These are phyloP conservation scores for Puccinia horiana DNA, from an alignment of 1,284 basidiomycete species.

Conservation along the genomic window DNA sequence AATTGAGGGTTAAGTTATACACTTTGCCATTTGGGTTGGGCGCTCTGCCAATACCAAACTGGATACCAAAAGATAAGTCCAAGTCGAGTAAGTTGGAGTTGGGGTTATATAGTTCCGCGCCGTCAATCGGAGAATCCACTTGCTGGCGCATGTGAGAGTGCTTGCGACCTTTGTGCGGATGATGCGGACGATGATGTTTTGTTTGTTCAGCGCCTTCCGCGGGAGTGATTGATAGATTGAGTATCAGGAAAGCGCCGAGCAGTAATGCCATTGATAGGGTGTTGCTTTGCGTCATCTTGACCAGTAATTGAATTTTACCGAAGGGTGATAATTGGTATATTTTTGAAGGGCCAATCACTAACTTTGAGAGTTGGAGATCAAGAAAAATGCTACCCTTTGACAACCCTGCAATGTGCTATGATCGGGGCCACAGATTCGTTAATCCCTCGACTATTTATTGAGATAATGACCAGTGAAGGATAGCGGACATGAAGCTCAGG, in stretches of 20 bases:
- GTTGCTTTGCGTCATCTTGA: slow-evolving; percentile 1
- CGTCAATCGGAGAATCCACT: not conserved
- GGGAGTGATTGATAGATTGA: not conserved
- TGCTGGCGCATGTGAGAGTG: not conserved
- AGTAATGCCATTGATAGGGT: not conserved
- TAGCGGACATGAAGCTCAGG: not conserved
- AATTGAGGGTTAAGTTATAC: slow-evolving; percentile 27
- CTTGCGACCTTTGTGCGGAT: not conserved
- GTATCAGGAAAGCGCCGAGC: not conserved
- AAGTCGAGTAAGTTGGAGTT: not conserved
- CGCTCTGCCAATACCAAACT: not conserved
- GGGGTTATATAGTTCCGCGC: slow-evolving; percentile 6
- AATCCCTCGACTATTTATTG: not conserved
- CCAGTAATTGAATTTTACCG: not conserved
- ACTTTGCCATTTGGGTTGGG: not conserved
- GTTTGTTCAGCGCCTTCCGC: not conserved
- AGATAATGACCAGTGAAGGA: not conserved
- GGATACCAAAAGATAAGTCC: not conserved
- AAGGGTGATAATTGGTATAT: not conserved
- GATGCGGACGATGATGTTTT: not conserved
- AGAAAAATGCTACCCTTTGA: too few relatives aligned
- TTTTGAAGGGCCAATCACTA: not conserved
- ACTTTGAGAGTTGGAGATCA: not conserved
- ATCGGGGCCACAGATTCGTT: not conserved
- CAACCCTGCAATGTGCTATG: not conserved